Conservation (phyloP, 2,329 filamentous ascomycete genomes). For the Paecilomyces dactylethromorphus region DNA sequence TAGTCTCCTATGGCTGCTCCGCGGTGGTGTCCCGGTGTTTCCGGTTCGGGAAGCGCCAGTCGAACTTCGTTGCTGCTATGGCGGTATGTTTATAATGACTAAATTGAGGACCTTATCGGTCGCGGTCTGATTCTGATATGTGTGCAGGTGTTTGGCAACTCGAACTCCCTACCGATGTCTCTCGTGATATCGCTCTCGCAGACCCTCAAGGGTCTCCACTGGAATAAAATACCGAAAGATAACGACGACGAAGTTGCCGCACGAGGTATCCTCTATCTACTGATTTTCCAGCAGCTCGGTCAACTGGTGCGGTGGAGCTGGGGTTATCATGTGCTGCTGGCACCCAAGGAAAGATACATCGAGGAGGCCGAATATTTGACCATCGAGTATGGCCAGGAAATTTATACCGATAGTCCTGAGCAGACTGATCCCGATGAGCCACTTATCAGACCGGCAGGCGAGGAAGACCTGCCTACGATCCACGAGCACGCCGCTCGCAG, state of each 20-base stretch:
- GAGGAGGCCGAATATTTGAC: constrained; percentile 32
- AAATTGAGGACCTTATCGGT: background rate
- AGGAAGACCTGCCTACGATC: constrained; percentile 19
- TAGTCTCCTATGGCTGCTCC: constrained; percentile 77
- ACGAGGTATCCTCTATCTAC: constrained; percentile 85
- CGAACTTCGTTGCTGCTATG: constrained; percentile 97
- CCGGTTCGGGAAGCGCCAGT: constrained; percentile 73
- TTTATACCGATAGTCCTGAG: constrained; percentile 35
- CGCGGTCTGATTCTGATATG: background rate
- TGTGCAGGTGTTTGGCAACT: constrained; percentile 80
- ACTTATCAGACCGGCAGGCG: constrained; percentile 23
- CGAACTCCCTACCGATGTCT: constrained; percentile 94
- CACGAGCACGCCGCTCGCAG: constrained; percentile 6
- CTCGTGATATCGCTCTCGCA: constrained; percentile 90
- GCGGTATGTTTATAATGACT: constrained; percentile 47
- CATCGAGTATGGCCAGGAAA: constrained; percentile 32
- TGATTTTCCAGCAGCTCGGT: constrained; percentile 96
- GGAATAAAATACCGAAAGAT: constrained; percentile 83
- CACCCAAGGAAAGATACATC: constrained; percentile 60
- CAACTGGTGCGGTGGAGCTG: constrained; percentile 96
- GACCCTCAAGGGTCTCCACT: constrained; percentile 85
- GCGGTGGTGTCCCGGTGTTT: constrained; percentile 65
- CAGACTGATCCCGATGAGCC: constrained; percentile 31
- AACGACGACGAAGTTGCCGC: constrained; percentile 94
- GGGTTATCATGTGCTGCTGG: constrained; percentile 93